Percentiles rank a stretch among this genome's conserved stretches.
Evolutionary conservation across 1,139 yeast genomes (phyloP).

Genomic region (Protomyces pachydermus): DNA sequence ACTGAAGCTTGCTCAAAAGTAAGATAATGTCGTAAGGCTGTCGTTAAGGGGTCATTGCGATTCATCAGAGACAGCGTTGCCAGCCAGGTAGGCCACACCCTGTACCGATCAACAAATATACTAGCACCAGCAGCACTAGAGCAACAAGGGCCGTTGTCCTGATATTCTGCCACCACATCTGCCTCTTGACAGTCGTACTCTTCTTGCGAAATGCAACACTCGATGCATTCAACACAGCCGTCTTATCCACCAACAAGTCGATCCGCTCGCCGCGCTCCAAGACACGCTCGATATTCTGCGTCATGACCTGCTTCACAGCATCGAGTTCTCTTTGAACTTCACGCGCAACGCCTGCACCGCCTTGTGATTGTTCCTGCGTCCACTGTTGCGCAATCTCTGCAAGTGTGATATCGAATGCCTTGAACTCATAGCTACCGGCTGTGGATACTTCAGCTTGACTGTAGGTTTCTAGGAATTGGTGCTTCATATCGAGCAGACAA

Average conservation of each 20-base stretch:
- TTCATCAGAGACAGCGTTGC: constrained; percentile 7
- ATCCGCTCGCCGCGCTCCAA: constrained; percentile 78
- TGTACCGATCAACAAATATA: constrained; percentile 17
- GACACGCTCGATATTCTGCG: constrained; percentile 46
- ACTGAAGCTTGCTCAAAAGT: too few species aligned
- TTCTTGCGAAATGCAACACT: constrained; percentile 69
- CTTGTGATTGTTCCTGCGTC: constrained; percentile 8
- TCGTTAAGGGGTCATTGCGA: neutral
- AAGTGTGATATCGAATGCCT: constrained; percentile 27
- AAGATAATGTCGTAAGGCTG: too few species aligned
- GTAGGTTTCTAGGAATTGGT: constrained; percentile 33
- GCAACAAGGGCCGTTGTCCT: constrained; percentile 39
- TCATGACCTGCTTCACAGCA: constrained; percentile 41
- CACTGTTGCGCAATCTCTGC: constrained; percentile 25
- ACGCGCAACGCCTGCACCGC: constrained; percentile 3
- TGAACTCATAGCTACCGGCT: constrained; percentile 29
- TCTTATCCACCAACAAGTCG: constrained; percentile 69
- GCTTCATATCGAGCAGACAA: constrained; percentile 38
- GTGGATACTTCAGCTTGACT: constrained; percentile 30
- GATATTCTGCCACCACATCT: constrained; percentile 59
- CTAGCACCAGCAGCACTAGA: neutral
- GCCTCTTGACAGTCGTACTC: constrained; percentile 59
- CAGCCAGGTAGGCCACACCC: constrained; percentile 23
- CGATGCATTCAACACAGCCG: constrained; percentile 64
- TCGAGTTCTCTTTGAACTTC: constrained; percentile 42